Conservation (phyloP, 441 rosid species). For the Euphorbia celastroides region DNA sequence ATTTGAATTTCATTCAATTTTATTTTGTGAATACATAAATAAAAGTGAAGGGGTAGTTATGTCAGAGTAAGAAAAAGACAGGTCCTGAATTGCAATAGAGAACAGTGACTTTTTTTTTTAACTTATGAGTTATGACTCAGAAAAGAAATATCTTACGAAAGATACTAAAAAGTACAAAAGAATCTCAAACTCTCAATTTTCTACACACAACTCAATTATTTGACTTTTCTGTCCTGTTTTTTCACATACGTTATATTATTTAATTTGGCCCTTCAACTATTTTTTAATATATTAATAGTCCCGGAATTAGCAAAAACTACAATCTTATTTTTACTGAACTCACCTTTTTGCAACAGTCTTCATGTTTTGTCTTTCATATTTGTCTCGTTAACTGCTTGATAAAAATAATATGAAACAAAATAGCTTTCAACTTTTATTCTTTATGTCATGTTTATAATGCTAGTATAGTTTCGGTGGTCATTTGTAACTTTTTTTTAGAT, state of each 20-base stretch:
- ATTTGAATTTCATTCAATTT: no score
- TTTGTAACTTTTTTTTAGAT: no score
- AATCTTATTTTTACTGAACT: background rate
- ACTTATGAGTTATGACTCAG: no score
- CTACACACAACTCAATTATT: background rate
- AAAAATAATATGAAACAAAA: background rate
- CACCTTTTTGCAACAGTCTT: background rate
- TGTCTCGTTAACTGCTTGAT: background rate
- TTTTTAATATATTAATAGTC: background rate
- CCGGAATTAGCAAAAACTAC: background rate
- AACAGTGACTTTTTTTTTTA: no score
- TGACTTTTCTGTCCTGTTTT: background rate
- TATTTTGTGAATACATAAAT: no score
- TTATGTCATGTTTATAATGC: no score
- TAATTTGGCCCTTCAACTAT: background rate
- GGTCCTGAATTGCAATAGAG: background rate
- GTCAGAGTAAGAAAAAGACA: background rate
- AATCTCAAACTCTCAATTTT: background rate
- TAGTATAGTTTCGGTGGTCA: no score
- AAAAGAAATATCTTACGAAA: constrained; percentile 9
- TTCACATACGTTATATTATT: background rate
- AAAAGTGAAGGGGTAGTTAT: background rate
- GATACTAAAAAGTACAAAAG: constrained; percentile 11
- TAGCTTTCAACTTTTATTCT: no score
- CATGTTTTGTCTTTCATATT: background rate